Evolutionary conservation across 495 filamentous ascomycete genomes (phyloP).

Genomic region (Neurospora sp.): DNA sequence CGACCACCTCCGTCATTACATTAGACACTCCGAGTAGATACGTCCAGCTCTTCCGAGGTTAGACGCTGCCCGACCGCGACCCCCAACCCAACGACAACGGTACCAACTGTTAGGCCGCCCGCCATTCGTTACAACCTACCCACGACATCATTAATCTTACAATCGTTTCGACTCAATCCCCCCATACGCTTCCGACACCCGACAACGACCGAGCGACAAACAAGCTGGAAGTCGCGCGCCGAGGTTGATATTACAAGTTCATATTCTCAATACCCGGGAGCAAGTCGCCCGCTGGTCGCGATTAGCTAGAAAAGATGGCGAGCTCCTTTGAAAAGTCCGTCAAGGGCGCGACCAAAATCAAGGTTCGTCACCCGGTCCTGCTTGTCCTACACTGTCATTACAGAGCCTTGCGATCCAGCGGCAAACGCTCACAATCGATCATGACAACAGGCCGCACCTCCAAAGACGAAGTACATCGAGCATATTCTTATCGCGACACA

Average conservation of each 20-base stretch:
- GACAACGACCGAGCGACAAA: background rate
- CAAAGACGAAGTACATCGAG: conserved; percentile 99
- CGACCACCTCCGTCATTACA: background rate
- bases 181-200: background rate
- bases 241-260: background rate
- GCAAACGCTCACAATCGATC: conserved; percentile 5
- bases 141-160: background rate
- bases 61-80: conserved; percentile 1
- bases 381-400: background rate
- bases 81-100: background rate
- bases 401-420: background rate
- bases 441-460: conserved; percentile 67
- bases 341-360: conserved; percentile 89
- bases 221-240: background rate
- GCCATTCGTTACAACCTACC: background rate
- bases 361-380: conserved; percentile 44
- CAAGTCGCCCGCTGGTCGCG: conserved; percentile 2
- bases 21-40: background rate
- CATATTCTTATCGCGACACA: conserved; percentile 94
- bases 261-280: background rate
- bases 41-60: background rate
- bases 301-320: conserved; percentile 45
- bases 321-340: conserved; percentile 86
- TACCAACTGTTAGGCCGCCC: background rate
- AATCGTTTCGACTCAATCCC: background rate